These are phyloP conservation scores for Cyclotella baltica DNA, from an alignment of 108 stramenopile species.

Conservation along the genomic window DNA sequence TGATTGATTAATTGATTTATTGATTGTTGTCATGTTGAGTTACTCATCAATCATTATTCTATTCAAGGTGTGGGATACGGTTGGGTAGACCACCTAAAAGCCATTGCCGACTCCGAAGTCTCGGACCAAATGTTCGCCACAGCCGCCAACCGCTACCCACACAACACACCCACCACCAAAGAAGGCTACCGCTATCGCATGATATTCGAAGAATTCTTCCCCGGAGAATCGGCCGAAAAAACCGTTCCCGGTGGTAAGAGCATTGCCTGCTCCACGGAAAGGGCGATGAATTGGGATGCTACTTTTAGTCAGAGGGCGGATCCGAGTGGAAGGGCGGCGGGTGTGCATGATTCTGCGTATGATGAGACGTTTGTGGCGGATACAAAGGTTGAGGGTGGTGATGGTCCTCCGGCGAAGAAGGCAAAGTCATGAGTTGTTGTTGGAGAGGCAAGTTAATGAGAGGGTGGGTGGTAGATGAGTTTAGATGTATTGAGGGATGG, in stretches of 20 bases:
- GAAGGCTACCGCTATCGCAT: slow-evolving; percentile 97
- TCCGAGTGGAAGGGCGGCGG: slow-evolving; percentile 96
- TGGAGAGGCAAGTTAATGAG: neutral
- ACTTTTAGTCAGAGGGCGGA: slow-evolving; percentile 87
- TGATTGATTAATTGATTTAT: neutral
- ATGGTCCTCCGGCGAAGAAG: slow-evolving; percentile 70
- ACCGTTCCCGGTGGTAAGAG: slow-evolving; percentile 98
- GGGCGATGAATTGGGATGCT: slow-evolving; percentile 97
- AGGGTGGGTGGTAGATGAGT: neutral
- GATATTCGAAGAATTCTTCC: slow-evolving; percentile 97
- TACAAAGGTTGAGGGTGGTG: slow-evolving; percentile 45
- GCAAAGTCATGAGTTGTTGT: slow-evolving; percentile 45
- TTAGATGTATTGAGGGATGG: too few species aligned
- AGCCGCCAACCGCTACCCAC: slow-evolving; percentile 93
- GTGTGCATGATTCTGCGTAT: slow-evolving; percentile 95
- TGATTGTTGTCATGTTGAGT: neutral
- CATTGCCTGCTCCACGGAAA: slow-evolving; percentile 98
- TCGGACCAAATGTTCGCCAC: slow-evolving; percentile 94
- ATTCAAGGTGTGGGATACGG: slow-evolving; percentile 93
- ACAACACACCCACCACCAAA: slow-evolving; percentile 98
- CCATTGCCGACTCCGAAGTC: slow-evolving; percentile 91
- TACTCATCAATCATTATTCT: slow-evolving; percentile 5
- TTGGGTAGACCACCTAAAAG: slow-evolving; percentile 96
- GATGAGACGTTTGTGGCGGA: slow-evolving; percentile 87
- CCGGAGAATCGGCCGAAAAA: slow-evolving; percentile 94